phyloP scores from a whole-genome alignment of 371 early-diverging fungal genomes.

The Mortierella sp. region DNA sequence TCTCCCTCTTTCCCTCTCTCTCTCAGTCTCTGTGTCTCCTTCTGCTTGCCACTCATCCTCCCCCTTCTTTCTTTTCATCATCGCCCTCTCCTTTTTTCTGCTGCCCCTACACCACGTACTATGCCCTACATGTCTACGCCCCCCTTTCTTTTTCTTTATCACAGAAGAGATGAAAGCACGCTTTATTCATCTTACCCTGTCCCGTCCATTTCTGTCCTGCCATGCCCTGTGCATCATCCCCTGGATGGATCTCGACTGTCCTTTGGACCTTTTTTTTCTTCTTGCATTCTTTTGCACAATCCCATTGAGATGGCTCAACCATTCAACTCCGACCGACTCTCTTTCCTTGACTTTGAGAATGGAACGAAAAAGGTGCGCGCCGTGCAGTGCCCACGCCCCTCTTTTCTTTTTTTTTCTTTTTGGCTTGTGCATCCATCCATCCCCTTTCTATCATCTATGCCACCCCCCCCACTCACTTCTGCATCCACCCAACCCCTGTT shows the following conservation, averaged over 20 bases:
- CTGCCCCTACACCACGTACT: background rate
- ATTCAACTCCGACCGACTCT: constrained; percentile 4
- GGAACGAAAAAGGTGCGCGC: background rate
- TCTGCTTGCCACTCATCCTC: background rate
- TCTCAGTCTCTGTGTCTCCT: background rate
- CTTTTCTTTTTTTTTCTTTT: background rate
- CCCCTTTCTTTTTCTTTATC: background rate
- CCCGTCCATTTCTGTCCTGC: background rate
- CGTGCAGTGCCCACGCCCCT: constrained; percentile 14
- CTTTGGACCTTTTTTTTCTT: background rate
- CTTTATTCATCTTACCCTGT: background rate
- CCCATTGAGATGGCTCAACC: constrained; percentile 11
- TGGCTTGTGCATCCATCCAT: background rate
- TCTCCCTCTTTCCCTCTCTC: too few species aligned
- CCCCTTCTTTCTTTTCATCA: background rate
- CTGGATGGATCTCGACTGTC: constrained; percentile 13
- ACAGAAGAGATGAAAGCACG: background rate
- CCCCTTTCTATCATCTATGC: background rate
- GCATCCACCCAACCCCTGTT: background rate
- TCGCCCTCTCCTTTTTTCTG: background rate
- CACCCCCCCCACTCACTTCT: background rate
- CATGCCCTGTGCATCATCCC: background rate
- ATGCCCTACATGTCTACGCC: background rate
- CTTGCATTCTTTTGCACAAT: background rate
- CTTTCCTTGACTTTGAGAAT: background rate